Conservation (phyloP, 73 alveolate genomes). For the Paramecium sexaurelia region DNA sequence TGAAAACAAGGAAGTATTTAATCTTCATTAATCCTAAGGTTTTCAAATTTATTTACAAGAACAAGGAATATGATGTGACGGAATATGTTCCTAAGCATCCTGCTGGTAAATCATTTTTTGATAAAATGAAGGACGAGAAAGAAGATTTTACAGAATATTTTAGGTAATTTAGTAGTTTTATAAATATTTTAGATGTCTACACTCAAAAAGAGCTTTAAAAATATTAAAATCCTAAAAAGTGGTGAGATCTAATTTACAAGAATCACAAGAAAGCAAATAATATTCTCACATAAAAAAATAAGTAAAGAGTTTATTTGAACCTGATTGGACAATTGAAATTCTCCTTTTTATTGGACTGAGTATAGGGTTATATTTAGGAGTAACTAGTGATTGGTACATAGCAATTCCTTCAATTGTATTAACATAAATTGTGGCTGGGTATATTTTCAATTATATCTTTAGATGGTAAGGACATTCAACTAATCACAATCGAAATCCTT, state of each 20-base stretch:
- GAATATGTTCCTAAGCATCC: slow-evolving; percentile 66
- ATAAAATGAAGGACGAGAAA: slow-evolving; percentile 68
- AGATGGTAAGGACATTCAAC: slow-evolving; percentile 68
- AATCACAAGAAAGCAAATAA: slow-evolving; percentile 43
- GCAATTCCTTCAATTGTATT: slow-evolving; percentile 58
- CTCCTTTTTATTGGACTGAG: slow-evolving; percentile 28
- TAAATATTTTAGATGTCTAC: slow-evolving; percentile 24
- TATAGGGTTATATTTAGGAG: slow-evolving; percentile 56
- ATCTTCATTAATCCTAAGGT: not conserved
- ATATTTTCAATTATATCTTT: not conserved
- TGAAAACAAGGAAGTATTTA: not conserved
- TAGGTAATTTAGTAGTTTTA: slow-evolving; percentile 5
- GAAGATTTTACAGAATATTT: slow-evolving; percentile 66
- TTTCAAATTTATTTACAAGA: slow-evolving; percentile 53
- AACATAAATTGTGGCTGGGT: slow-evolving; percentile 57
- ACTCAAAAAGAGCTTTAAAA: slow-evolving; percentile 63
- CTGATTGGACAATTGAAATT: slow-evolving; percentile 64
- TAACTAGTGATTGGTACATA: slow-evolving; percentile 49
- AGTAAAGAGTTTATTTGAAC: slow-evolving; percentile 63
- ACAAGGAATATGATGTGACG: slow-evolving; percentile 57
- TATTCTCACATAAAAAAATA: slow-evolving; percentile 57
- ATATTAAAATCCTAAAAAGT: slow-evolving; percentile 52
- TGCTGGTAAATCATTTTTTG: slow-evolving; percentile 65
- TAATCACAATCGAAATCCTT: slow-evolving; percentile 67
- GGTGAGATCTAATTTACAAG: slow-evolving; percentile 31